Evolutionary conservation across 2,329 filamentous ascomycete species (phyloP).

Genomic region (Colletotrichum navitas): DNA sequence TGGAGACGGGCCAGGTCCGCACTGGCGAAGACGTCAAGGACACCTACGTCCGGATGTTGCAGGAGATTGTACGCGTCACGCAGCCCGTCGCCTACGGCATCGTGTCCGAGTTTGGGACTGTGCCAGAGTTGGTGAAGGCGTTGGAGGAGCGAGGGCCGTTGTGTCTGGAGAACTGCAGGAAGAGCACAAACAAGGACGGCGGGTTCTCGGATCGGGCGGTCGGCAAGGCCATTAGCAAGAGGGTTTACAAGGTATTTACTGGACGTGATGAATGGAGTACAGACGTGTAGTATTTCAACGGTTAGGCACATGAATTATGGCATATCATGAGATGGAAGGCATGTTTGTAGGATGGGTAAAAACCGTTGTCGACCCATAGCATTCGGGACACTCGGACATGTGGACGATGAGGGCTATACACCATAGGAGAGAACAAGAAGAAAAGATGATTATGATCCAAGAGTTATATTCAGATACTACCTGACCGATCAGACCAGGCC

Average conservation of each 20-base stretch:
- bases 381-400: not conserved
- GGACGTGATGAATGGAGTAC: slow-evolving; percentile 67
- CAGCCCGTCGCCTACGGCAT: slow-evolving; percentile 79
- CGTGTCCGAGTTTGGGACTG: slow-evolving; percentile 68
- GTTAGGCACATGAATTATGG: not conserved
- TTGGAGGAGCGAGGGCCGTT: slow-evolving; percentile 71
- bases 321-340: not conserved
- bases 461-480: not conserved
- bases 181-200: slow-evolving; percentile 69
- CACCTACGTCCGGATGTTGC: slow-evolving; percentile 80
- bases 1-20: slow-evolving; percentile 82
- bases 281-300: slow-evolving; percentile 57
- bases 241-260: slow-evolving; percentile 72
- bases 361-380: not conserved
- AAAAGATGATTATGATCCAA: not conserved
- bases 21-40: slow-evolving; percentile 75
- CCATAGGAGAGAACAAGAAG: not conserved
- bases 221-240: slow-evolving; percentile 69
- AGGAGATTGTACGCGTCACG: slow-evolving; percentile 80
- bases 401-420: too few species aligned
- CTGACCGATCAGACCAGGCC: not conserved
- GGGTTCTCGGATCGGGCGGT: slow-evolving; percentile 66
- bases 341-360: not conserved
- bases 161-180: slow-evolving; percentile 72
- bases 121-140: slow-evolving; percentile 68